Evolutionary conservation across 2,329 filamentous ascomycete species (phyloP).

Genomic region (Colletotrichum magnum): DNA sequence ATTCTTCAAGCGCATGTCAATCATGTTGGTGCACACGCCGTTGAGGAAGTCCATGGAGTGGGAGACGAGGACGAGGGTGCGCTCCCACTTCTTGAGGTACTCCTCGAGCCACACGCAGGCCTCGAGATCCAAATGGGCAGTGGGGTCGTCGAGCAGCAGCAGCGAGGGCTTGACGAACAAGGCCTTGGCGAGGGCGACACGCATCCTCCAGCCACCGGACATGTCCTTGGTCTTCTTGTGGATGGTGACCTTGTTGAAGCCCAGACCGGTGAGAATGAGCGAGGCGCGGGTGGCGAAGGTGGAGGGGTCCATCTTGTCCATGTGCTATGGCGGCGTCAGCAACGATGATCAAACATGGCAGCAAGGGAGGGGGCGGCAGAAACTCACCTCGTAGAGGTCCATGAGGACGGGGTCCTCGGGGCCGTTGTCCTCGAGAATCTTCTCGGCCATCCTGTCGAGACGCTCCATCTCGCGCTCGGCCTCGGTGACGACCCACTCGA

Average conservation of each 20-base stretch:
- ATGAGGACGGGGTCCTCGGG: slow-evolving; percentile 92
- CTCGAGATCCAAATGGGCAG: slow-evolving; percentile 98
- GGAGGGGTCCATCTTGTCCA: slow-evolving; percentile 98
- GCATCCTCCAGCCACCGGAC: slow-evolving; percentile 99
- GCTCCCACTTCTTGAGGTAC: slow-evolving; percentile 99
- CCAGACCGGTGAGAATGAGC: slow-evolving; percentile 96
- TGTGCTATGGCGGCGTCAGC: slow-evolving; percentile 73
- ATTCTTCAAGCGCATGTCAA: slow-evolving; percentile 93
- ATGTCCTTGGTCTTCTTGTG: slow-evolving; percentile 99
- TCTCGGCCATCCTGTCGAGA: slow-evolving; percentile 90
- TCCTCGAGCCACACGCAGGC: slow-evolving; percentile 99
- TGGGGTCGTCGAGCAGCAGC: slow-evolving; percentile 96
- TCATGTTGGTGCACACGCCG: slow-evolving; percentile 98
- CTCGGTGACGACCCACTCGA: slow-evolving; percentile 97
- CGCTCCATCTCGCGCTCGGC: slow-evolving; percentile 93
- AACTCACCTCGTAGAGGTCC: slow-evolving; percentile 92
- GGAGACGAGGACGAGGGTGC: slow-evolving; percentile 94
- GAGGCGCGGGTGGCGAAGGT: slow-evolving; percentile 97
- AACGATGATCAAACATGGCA: background rate
- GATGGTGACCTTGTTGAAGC: slow-evolving; percentile 98
- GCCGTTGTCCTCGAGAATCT: slow-evolving; percentile 90
- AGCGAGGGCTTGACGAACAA: slow-evolving; percentile 98
- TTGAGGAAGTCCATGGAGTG: slow-evolving; percentile 99
- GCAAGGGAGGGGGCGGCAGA: too few species aligned
- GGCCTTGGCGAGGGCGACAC: slow-evolving; percentile 96